phyloP scores from a whole-genome alignment of 352 stramenopile genomes.

The Phytophthora foliorum region DNA sequence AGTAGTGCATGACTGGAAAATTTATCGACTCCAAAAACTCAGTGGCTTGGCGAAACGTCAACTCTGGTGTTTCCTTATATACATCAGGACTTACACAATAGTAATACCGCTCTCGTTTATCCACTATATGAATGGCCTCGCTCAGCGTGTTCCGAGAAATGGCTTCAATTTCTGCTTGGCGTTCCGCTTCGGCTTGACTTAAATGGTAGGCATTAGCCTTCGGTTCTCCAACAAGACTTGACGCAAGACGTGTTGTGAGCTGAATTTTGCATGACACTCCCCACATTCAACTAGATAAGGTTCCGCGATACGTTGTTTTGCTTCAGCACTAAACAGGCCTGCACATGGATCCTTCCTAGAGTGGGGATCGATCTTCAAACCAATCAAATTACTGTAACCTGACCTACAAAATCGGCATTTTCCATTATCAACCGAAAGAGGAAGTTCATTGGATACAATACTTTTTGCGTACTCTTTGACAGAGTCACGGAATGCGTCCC shows the following conservation, averaged over 20 bases:
- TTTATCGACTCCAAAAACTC: not conserved
- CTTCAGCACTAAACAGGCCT: not conserved
- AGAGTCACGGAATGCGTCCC: not conserved
- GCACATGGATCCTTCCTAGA: not conserved
- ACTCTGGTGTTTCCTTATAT: not conserved
- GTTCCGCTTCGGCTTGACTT: too few species aligned
- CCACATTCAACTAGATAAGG: not conserved
- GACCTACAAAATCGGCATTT: not conserved
- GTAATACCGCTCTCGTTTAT: not conserved
- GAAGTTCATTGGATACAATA: not conserved
- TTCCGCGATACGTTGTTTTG: not conserved
- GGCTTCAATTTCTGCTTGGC: too few species aligned
- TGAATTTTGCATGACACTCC: not conserved
- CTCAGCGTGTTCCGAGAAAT: not conserved
- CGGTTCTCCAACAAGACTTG: not conserved
- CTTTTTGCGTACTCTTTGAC: not conserved
- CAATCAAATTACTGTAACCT: not conserved
- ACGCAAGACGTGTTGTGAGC: slow-evolving; percentile 3
- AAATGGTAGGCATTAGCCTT: not conserved
- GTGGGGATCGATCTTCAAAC: not conserved
- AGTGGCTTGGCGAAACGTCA: too few species aligned
- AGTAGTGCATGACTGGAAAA: not conserved
- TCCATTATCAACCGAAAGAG: not conserved
- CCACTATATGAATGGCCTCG: not conserved
- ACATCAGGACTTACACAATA: not conserved